Base-by-base conservation (phyloP, 805 yeast genomes). In the Saccharomycopsis fodiens region DNA sequence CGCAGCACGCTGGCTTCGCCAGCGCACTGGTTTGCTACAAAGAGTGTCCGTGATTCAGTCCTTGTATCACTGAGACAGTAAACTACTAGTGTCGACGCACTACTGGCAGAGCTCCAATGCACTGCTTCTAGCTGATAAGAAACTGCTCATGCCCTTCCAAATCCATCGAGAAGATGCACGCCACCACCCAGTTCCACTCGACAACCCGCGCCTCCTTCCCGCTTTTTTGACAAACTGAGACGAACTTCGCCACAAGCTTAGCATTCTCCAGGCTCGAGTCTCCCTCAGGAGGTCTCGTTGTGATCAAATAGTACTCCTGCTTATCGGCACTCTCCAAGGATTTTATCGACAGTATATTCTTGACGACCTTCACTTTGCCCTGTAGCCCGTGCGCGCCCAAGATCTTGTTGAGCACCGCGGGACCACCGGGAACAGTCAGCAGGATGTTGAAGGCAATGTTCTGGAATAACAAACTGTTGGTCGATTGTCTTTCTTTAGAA, bases 161-260 rank as follows among this genome's bases (percentile, higher is more conserved):
- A 10, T 59, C 54, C 68, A 71, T 66, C 41, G 65, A 67, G 59
- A 79, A 78, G 0, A 79, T 73, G 39, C 78, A 68, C 47, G 68
- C 60, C 12, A 79, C 76, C 42, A 81, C 72, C 82, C 82, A 77
- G 42, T 78, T 75, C 85, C 84, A 79, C 49, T 76, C 82, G 15
- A 77, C 69, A 1, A 74, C 62, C 10, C 59, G 60, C 31, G 58
- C 70, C 8, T 48, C 55, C 15, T 41, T 37, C 3, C 30, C 53
- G 35, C 43, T 50, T 49, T 36, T 55, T 53, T 46, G 50, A 21
- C 48, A 50, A 17, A 60, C 45, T n/a, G 56, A 47, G 17, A 53
- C 57, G 40, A 66, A 66, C 17, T 56, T 56, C 1, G 57, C 59
- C 10, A 58, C 55, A 35, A 68, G 52, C 2, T 52, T 56, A 10